A percentile compares a stretch with the other conserved stretches of the same genome.
Conservation (phyloP, 257 asterid genomes). For the Hygrophila difformis region DNA sequence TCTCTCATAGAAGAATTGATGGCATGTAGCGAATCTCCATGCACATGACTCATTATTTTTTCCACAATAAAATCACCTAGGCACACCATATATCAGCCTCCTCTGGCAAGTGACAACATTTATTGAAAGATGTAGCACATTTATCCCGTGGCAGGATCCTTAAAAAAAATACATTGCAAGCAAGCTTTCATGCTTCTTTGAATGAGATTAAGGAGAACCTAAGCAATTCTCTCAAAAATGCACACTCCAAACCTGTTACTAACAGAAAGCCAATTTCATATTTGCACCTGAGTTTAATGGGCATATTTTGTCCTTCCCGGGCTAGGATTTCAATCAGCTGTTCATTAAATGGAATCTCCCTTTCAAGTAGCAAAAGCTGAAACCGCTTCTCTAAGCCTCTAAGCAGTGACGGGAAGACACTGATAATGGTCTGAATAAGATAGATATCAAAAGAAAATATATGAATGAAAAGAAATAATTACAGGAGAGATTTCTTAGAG, state of each 20-base stretch:
- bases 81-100: too few relatives aligned
- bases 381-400: conserved; percentile 59
- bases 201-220: conserved; percentile 5
- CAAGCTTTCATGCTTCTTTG: background rate
- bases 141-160: too few relatives aligned
- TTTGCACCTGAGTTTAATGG: conserved; percentile 54
- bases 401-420: conserved; percentile 66
- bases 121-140: conserved; percentile 8
- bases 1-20: too few relatives aligned
- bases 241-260: conserved; percentile 9
- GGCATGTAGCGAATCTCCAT: too few relatives aligned
- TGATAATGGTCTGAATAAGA: conserved; percentile 49
- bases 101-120: background rate
- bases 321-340: conserved; percentile 62
- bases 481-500: conserved; percentile 8
- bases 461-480: conserved; percentile 7
- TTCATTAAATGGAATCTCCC: conserved; percentile 52
- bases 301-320: conserved; percentile 43
- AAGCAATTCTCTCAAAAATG: conserved; percentile 10
- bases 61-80: too few relatives aligned
- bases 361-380: conserved; percentile 36
- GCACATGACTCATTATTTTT: too few relatives aligned
- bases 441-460: conserved; percentile 1
- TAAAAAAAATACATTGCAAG: background rate
- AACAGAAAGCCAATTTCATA: conserved; percentile 14